phyloP scores from a whole-genome alignment of 2,329 filamentous ascomycete species.

The Trichoderma lentiforme region DNA sequence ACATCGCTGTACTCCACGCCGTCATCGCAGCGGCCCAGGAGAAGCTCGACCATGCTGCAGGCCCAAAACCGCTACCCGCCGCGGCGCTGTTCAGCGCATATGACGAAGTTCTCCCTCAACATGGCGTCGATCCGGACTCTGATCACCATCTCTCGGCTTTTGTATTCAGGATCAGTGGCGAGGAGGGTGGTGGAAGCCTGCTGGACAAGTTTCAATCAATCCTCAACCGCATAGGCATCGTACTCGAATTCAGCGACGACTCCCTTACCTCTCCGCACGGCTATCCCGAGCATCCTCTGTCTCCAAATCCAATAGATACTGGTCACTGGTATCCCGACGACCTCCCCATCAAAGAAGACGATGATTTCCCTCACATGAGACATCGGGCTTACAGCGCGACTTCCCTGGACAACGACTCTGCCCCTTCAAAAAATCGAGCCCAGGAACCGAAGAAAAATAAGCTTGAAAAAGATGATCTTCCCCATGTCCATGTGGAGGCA shows the following conservation, averaged over 20 bases:
- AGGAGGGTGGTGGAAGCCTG: constrained; percentile 55
- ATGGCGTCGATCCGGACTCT: constrained; percentile 68
- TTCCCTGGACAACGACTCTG: neutral
- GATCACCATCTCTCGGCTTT: constrained; percentile 75
- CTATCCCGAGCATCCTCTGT: constrained; percentile 26
- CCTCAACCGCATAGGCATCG: constrained; percentile 66
- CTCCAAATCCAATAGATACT: constrained; percentile 22
- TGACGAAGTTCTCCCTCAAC: constrained; percentile 67
- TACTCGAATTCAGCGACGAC: constrained; percentile 57
- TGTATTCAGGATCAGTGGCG: constrained; percentile 72
- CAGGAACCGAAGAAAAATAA: neutral
- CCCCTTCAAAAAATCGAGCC: neutral
- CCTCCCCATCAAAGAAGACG: neutral
- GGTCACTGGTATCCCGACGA: constrained; percentile 22
- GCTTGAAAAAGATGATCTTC: neutral
- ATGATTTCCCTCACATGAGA: neutral
- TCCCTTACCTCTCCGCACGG: constrained; percentile 26
- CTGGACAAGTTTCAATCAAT: constrained; percentile 68
- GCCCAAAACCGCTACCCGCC: constrained; percentile 64
- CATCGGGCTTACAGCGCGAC: neutral
- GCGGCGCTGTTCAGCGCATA: constrained; percentile 80
- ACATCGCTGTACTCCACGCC: constrained; percentile 74
- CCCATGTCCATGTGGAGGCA: neutral
- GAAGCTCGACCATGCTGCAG: constrained; percentile 54
- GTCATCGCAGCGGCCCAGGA: constrained; percentile 71